Percentiles rank a stretch among this genome's conserved stretches.
These are phyloP conservation scores for Lasiodiplodia gonubiensis DNA, from an alignment of 2,329 filamentous ascomycete genomes.

Conservation along the genomic window DNA sequence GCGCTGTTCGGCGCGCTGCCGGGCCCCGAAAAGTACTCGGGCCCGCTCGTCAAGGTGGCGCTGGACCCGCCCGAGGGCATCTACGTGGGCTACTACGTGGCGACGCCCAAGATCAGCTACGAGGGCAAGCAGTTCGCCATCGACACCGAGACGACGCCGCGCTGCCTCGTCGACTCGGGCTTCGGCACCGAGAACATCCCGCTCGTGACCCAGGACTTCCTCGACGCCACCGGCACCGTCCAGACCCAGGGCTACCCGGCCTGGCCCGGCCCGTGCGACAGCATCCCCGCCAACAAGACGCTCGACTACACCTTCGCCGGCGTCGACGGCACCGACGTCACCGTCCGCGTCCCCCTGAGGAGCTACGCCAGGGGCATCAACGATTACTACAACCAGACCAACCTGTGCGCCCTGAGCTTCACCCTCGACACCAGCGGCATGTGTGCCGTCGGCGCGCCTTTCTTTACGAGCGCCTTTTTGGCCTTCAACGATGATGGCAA, in stretches of 20 bases:
- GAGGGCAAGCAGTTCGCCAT: background rate
- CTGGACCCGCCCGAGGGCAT: conserved; percentile 30
- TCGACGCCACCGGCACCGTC: conserved; percentile 34
- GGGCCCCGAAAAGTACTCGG: conserved; percentile 40
- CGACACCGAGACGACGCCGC: background rate
- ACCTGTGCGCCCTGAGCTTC: conserved; percentile 30
- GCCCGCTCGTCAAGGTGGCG: conserved; percentile 40
- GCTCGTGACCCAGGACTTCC: conserved; percentile 31
- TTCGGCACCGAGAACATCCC: conserved; percentile 37
- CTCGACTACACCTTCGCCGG: conserved; percentile 22
- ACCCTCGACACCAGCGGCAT: conserved; percentile 32
- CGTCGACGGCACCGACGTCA: conserved; percentile 29
- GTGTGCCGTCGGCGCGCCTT: conserved; percentile 39
- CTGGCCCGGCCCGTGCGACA: conserved; percentile 9
- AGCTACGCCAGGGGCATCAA: conserved; percentile 18
- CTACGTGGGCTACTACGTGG: conserved; percentile 13
- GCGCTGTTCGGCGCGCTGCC: conserved; percentile 45
- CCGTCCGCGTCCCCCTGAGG: conserved; percentile 11
- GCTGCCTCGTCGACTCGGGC: conserved; percentile 44
- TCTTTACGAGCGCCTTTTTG: conserved; percentile 41
- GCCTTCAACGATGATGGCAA: conserved; percentile 42
- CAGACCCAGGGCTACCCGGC: conserved; percentile 8
- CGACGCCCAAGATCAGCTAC: background rate
- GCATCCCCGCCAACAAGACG: conserved; percentile 6
- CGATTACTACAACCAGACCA: conserved; percentile 15